These are phyloP conservation scores for Saturnispora quitensis DNA, from an alignment of 805 yeast species.

Conservation along the genomic window DNA sequence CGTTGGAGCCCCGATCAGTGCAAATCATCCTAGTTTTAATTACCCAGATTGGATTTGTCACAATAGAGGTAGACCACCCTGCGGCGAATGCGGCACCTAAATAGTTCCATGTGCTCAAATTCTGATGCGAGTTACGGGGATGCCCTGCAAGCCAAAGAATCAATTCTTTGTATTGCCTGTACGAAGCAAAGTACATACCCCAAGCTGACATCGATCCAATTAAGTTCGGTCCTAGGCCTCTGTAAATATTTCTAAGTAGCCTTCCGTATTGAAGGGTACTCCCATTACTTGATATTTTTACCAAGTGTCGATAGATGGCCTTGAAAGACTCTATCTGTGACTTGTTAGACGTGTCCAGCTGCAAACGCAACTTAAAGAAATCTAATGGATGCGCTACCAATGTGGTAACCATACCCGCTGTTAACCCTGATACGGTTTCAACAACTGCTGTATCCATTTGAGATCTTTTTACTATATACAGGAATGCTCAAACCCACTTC, in stretches of 20 bases:
- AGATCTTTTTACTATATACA: background rate
- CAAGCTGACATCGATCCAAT: constrained; percentile 82
- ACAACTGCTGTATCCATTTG: constrained; percentile 10
- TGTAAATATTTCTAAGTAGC: constrained; percentile 35
- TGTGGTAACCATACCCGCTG: constrained; percentile 79
- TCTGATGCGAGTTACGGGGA: constrained; percentile 23
- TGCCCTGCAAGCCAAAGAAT: constrained; percentile 6
- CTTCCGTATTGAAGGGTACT: constrained; percentile 7
- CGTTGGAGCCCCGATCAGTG: constrained; percentile 32
- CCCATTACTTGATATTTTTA: constrained; percentile 8
- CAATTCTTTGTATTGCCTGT: constrained; percentile 47
- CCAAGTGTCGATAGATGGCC: constrained; percentile 17
- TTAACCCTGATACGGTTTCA: constrained; percentile 49
- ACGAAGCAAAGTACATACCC: constrained; percentile 79
- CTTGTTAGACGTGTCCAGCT: constrained; percentile 38
- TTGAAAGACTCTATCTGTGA: constrained; percentile 24
- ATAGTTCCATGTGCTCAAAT: constrained; percentile 37
- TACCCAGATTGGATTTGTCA: constrained; percentile 95
- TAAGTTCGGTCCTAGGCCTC: constrained; percentile 75
- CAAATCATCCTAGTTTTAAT: constrained; percentile 82
- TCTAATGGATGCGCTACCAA: constrained; percentile 84
- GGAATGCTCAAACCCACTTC: background rate
- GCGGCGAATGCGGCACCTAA: constrained; percentile 53
- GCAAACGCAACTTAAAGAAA: constrained; percentile 73
- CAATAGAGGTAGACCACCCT: constrained; percentile 62